phyloP scores from a whole-genome alignment of 495 filamentous ascomycete genomes.

The Cercophora sp. region DNA sequence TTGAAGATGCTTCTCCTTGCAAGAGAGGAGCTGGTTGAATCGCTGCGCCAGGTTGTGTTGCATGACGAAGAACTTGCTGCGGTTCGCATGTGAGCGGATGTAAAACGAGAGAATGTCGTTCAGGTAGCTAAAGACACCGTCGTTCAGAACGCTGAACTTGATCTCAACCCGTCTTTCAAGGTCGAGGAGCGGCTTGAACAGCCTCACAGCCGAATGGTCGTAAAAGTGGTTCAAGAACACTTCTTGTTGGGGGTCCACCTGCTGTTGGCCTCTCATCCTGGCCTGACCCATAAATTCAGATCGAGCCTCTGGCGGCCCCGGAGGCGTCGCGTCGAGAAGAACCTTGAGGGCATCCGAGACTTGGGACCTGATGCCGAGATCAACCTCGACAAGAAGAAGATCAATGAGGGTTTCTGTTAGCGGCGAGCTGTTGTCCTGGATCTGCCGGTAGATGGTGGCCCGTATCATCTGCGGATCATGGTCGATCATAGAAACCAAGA shows the following conservation, averaged over 20 bases:
- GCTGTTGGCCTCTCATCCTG: conserved; percentile 49
- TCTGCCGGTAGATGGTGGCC: conserved; percentile 83
- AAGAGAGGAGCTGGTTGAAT: conserved; percentile 77
- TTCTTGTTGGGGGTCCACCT: conserved; percentile 72
- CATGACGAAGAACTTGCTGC: conserved; percentile 84
- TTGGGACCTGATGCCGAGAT: conserved; percentile 93
- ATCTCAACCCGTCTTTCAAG: conserved; percentile 62
- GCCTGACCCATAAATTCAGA: conserved; percentile 54
- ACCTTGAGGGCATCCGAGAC: conserved; percentile 95
- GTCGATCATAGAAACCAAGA: conserved; percentile 90
- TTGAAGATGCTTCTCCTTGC: conserved; percentile 89
- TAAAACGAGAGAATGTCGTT: conserved; percentile 96
- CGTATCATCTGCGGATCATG: conserved; percentile 94
- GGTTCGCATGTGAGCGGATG: conserved; percentile 79
- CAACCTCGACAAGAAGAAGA: conserved; percentile 81
- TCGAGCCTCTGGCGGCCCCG: conserved; percentile 55
- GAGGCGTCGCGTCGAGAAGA: conserved; percentile 76
- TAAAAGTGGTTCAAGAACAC: conserved; percentile 84
- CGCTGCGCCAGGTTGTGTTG: conserved; percentile 72
- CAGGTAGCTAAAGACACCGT: conserved; percentile 82
- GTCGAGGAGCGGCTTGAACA: conserved; percentile 84
- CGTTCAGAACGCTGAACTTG: conserved; percentile 65
- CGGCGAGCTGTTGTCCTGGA: conserved; percentile 79
- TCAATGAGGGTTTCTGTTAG: conserved; percentile 94
- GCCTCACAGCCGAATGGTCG: conserved; percentile 76